phyloP scores from a whole-genome alignment of 768 basidiomycete species.

The Mycena haematopus region DNA sequence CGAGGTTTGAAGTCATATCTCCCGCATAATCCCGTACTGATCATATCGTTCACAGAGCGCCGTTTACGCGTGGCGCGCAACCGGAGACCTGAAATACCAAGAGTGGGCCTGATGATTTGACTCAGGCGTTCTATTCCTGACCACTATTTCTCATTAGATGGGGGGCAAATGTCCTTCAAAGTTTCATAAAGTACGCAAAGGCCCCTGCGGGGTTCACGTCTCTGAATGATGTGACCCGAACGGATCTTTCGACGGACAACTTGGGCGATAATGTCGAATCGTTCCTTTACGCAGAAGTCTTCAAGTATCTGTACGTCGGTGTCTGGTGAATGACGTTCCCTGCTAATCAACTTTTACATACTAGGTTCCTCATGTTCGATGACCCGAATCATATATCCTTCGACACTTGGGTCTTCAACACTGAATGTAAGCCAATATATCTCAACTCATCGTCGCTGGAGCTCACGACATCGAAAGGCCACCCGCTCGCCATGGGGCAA shows the following conservation, averaged over 20 bases:
- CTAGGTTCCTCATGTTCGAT: conserved; percentile 22
- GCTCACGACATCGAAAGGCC: background rate
- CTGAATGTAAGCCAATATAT: conserved; percentile 13
- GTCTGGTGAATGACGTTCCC: too few relatives aligned
- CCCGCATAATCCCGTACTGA: background rate
- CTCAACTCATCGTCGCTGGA: background rate
- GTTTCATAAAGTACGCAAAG: conserved; percentile 21
- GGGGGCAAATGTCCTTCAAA: conserved; percentile 16
- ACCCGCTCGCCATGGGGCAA: conserved; percentile 20
- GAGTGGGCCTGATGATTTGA: background rate
- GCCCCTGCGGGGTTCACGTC: conserved; percentile 14
- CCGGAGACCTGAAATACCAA: conserved; percentile 21
- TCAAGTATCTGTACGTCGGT: conserved; percentile 22
- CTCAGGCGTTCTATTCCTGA: background rate
- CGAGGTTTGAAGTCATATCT: conserved; percentile 9
- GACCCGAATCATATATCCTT: conserved; percentile 22
- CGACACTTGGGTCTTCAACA: conserved; percentile 23
- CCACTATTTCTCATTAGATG: background rate
- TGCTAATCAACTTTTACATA: background rate
- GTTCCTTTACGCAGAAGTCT: conserved; percentile 21
- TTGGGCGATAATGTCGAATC: conserved; percentile 22
- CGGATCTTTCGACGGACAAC: conserved; percentile 22
- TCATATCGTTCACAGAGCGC: conserved; percentile 8
- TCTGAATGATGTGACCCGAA: conserved; percentile 18
- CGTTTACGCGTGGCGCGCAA: conserved; percentile 23